Conservation (phyloP, 331 rosid genomes). For the Acacia concinna region DNA sequence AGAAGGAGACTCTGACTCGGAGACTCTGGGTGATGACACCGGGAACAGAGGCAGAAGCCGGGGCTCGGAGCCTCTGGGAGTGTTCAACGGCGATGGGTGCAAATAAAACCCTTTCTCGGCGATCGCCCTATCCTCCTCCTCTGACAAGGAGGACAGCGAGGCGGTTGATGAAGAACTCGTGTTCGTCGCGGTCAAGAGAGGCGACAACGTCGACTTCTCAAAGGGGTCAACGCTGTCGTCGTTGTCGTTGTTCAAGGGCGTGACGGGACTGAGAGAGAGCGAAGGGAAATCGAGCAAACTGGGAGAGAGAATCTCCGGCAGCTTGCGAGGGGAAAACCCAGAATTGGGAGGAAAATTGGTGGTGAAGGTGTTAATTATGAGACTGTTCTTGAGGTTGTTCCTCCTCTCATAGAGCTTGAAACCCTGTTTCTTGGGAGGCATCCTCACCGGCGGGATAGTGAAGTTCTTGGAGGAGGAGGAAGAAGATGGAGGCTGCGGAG, state of each 20-base stretch:
- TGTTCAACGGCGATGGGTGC: conserved; percentile 63
- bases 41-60: conserved; percentile 78
- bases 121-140: conserved; percentile 78
- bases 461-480: conserved; percentile 43
- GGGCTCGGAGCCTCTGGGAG: conserved; percentile 60
- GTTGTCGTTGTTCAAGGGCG: conserved; percentile 57
- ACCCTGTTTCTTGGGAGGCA: conserved; percentile 54
- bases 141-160: neutral
- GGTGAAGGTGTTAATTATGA: conserved; percentile 65
- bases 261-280: conserved; percentile 77
- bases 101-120: conserved; percentile 80
- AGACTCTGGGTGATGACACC: conserved; percentile 63
- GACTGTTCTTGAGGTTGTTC: conserved; percentile 57
- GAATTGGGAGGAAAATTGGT: conserved; percentile 50
- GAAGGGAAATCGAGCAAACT: conserved; percentile 78
- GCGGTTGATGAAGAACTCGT: conserved; percentile 40
- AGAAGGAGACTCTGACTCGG: conserved; percentile 61
- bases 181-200: conserved; percentile 35
- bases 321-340: conserved; percentile 57
- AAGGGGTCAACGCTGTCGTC: conserved; percentile 27
- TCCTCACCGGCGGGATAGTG: conserved; percentile 60
- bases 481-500: conserved; percentile 23
- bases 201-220: conserved; percentile 60
- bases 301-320: conserved; percentile 65
- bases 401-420: conserved; percentile 82